Evolutionary conservation across 441 rosid genomes (phyloP).

Genomic region (Hura crepitans): DNA sequence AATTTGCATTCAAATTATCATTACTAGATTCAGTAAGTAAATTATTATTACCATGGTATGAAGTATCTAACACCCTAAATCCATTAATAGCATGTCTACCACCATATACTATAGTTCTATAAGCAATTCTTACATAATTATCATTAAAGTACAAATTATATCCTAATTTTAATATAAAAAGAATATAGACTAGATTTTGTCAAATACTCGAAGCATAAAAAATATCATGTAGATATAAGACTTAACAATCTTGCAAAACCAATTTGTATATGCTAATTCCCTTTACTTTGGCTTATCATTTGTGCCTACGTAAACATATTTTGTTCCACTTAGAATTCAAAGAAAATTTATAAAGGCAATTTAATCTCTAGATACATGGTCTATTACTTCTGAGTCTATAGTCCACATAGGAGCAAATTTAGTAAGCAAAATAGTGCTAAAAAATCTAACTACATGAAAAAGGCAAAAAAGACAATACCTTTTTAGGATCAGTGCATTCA

Average conservation of each 20-base stretch:
- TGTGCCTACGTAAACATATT: not conserved
- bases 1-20: too few relatives aligned
- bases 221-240: not conserved
- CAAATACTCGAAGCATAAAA: not conserved
- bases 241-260: not conserved
- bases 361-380: not conserved
- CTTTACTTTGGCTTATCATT: too few relatives aligned
- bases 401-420: too few relatives aligned
- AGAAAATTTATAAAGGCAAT: too few relatives aligned
- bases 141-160: too few relatives aligned
- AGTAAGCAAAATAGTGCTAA: too few relatives aligned
- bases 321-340: not conserved
- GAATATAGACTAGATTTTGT: not conserved
- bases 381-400: not conserved
- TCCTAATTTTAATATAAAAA: not conserved
- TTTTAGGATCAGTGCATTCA: constrained; percentile 8
- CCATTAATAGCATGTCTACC: not conserved
- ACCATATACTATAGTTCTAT: too few relatives aligned
- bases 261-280: not conserved
- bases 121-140: too few relatives aligned
- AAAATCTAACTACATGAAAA: too few relatives aligned
- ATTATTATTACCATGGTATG: not conserved
- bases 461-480: not conserved
- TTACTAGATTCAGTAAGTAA: not conserved
- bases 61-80: not conserved